Base-by-base conservation (phyloP, 345 rosid species). In the Gossypium mustelinum region DNA sequence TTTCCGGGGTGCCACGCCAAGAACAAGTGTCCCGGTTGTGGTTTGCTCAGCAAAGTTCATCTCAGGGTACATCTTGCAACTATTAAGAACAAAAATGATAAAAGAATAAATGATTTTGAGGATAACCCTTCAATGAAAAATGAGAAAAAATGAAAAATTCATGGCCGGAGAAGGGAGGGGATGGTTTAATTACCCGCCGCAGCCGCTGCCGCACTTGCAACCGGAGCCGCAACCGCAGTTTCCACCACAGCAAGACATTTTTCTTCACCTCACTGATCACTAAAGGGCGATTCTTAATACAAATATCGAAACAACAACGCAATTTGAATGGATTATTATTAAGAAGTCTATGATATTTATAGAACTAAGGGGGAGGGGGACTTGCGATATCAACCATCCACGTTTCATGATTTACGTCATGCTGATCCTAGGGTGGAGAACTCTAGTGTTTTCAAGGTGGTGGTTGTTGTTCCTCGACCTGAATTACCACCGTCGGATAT, bases 41-140 rank as follows among this genome's bases (percentile, higher is more conserved):
- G 79, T 81, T 65, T 68, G 82, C 91, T 95, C 95, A 20, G 81
- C 76, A 51, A 7, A 69, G 77, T 81, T 62, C 86, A 89, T 44
- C 78, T 91, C 94, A 16, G 94, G 85, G 82, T 81, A 82, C 94
- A 84, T 91, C 87, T 89, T 90, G 91, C 97, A 88, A 13, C 93
- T 93, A 80, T 4, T 22, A 34, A 1, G 14, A 20, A 57, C 14
- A 2, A 56, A 56, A 56, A 57, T 2, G 2, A 47, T 11, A 7
- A 50, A 50, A 7, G 48, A 16, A 25, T 0, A 25, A 50, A 68
- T 22, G 22, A 68, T 68, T 68, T 48, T 9, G 22, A 48, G 14
- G 29, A 68, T 0, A 68, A 68, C 18, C 7, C 55, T 45, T 45
- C 0, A 20, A 6, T 7, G 56, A 18, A 66, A 72, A 11, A 17